Evolutionary conservation across 495 filamentous ascomycete species (phyloP), one percentile per base, ranked within the genome.

Genomic region (Cryomyces minteri): DNA sequence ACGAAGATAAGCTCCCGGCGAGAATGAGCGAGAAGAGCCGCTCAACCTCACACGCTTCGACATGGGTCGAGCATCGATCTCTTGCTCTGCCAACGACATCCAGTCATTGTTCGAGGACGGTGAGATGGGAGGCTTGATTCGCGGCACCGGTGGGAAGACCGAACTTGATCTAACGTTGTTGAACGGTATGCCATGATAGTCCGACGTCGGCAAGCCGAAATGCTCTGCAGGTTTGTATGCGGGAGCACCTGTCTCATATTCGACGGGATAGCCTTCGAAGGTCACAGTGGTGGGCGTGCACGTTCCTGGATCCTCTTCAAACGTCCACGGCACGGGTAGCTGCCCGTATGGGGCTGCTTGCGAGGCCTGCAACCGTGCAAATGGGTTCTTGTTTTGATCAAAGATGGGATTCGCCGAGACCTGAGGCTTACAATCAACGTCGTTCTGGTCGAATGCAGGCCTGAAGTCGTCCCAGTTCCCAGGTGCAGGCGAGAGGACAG

Each of bases 21-120:
- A 84, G 63, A 82, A 81, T 39, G 85, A 80, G 44, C 82, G 74
- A 58, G 80, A 84, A 5, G 86, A 84, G 58, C 79, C 88, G 56
- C 69, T 66, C 36, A 72, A 71, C 41, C 75, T 68, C 61, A 76
- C 74, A 54, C 84, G 75, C 66, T 82, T 88, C 5, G 76, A 67
- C 61, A 82, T 68, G 0, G 77, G 72, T 41, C 70, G 71, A 12
- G 65, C 60, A 45, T 81, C 76, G 31, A 73, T 63, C 47, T 74
- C 55, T 41, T 58, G 56, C 48, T 55, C 48, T 34, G 56, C 54
- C 46, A 64, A 42, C 14, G 51, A 52, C 60, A 77, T 74, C 75
- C 75, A 80, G 45, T 74, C 74, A 49, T 75, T 67, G 61, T 66
- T 70, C 45, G 67, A 72, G 58, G 77, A 74, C 41, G 76, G 76